Evolutionary conservation across 805 yeast species (phyloP), one percentile per base, ranked within the genome.

Genomic region (Zygosaccharomyces kombuchaensis): DNA sequence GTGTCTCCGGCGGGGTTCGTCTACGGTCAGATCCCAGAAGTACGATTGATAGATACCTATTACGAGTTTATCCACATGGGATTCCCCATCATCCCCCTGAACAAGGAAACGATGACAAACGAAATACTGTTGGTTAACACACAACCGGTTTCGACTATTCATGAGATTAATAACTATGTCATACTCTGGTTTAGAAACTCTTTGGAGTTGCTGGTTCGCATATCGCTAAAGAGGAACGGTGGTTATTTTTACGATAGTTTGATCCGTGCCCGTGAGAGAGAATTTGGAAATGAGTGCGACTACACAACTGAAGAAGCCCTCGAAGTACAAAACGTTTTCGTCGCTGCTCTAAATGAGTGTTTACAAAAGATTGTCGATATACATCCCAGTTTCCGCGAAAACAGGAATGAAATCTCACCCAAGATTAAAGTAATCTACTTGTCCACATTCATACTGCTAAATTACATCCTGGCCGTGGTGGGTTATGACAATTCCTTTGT

Each of bases 401-500:
- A 58, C 43, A 56, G 54, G 17, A 52, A 60, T 7, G 45, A 53
- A 21, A 59, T 58, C 8, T 58, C 68, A 3, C 57, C 57, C n/a
- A 63, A 65, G 44, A 51, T 63, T 6, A 59, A 59, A 29, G 51
- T 67, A 9, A 52, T 73, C 9, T 70, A 72, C 36, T 55, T 70
- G 6, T 56, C 69, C 2, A 63, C 75, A 0, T 60, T 77, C 44
- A 63, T 69, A 0, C 54, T 75, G 8, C 57, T 80, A 25, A 82
- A 82, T 56, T 84, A 80, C 55, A 65, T 79, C 8, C 71, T 81
- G 8, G 65, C 81, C 2, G 66, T 81, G 34, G 75, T 80, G 19
- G 89, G 90, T 0, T 78, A 76, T 43, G 71, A 74, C 29, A 80
- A 77, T 55, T 77, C 85, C 6, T 65, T 80, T 32, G 81, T 82